Evolutionary conservation across 345 rosid genomes (phyloP), one percentile per base, ranked within the genome.

Genomic region (Syzygium jambos): DNA sequence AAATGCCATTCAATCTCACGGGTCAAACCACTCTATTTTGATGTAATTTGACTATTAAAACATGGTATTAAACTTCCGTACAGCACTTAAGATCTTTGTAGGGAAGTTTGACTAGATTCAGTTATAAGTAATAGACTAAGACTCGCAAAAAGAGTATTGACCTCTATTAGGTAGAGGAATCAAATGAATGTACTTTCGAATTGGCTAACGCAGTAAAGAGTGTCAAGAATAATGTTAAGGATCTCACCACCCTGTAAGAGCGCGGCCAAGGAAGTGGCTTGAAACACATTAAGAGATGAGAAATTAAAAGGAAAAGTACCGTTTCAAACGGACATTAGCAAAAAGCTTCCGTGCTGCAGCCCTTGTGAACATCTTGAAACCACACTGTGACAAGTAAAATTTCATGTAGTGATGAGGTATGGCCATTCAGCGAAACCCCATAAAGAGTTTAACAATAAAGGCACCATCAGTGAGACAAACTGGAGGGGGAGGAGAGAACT

Each of bases 291-390:
- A 29, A 13, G 46, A 65, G 53, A 80, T 34, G 53, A 41, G 41
- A 63, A 49, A 5, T 51, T 86, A 59, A 25, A 56, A n/a, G 7
- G 53, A 77, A 59, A 80, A 11, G 54, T 91, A 96, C 99, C 99
- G 94, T 93, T 95, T 95, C 90, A 98, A 90, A 65, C 94, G 96
- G 86, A 98, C 88, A 90, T 95, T 98, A 78, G 97, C 91, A 90
- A 96, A 98, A 89, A 98, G 98, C 92, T 92, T 96, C 90, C 96
- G 93, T 25, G 98, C 99, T n/a, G 99, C 99, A 89, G 98, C 95
- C 92, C 99, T 93, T 3, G 99, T 95, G 92, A 98, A 98, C 99
- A 98, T 98, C 94, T 98, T 98, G 90, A 98, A 98, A 85, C 99
- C 99, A 93, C 99, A 98, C 99, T 98, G 95, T 85, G 19, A 86